A percentile compares a stretch with the other conserved stretches of the same genome.
Conservation (phyloP, 352 stramenopile genomes). For the Phytophthora citrophthora region DNA sequence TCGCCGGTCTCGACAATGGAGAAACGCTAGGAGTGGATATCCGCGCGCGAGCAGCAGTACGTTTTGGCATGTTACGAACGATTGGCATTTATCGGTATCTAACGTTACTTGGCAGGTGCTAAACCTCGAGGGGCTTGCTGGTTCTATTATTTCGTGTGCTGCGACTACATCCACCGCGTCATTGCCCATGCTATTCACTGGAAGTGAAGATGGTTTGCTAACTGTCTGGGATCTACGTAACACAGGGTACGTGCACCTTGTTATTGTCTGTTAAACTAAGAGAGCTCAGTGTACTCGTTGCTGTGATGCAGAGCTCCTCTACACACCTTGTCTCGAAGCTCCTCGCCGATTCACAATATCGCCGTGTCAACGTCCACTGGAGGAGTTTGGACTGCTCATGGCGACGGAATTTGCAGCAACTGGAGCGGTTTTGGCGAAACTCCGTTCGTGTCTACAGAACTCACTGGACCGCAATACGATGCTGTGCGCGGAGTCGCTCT, state of each 20-base stretch:
- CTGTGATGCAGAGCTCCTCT: constrained; percentile 46
- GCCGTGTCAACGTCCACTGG: constrained; percentile 21
- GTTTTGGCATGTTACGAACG: neutral
- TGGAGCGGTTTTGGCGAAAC: constrained; percentile 46
- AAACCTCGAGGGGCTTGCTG: constrained; percentile 40
- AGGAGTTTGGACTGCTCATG: constrained; percentile 63
- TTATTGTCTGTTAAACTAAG: neutral
- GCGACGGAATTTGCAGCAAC: constrained; percentile 59
- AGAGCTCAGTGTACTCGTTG: constrained; percentile 2
- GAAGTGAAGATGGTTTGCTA: constrained; percentile 68
- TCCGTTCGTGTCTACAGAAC: constrained; percentile 42
- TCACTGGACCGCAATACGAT: constrained; percentile 73
- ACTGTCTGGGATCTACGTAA: constrained; percentile 68
- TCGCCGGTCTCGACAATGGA: constrained; percentile 69
- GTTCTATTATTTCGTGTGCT: constrained; percentile 50
- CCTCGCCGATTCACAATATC: constrained; percentile 57
- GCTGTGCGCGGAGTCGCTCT: constrained; percentile 64
- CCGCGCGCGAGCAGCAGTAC: constrained; percentile 46
- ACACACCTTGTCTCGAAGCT: constrained; percentile 58
- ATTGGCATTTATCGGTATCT: no score
- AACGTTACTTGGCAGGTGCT: constrained; percentile 39
- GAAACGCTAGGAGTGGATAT: constrained; percentile 69
- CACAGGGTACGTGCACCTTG: constrained; percentile 37
- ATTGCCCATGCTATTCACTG: constrained; percentile 54
- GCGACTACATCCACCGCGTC: constrained; percentile 19